Evolutionary conservation across 495 filamentous ascomycete genomes (phyloP), one percentile per base, ranked within the genome.

Genomic region (Trichoderma gamsii): DNA sequence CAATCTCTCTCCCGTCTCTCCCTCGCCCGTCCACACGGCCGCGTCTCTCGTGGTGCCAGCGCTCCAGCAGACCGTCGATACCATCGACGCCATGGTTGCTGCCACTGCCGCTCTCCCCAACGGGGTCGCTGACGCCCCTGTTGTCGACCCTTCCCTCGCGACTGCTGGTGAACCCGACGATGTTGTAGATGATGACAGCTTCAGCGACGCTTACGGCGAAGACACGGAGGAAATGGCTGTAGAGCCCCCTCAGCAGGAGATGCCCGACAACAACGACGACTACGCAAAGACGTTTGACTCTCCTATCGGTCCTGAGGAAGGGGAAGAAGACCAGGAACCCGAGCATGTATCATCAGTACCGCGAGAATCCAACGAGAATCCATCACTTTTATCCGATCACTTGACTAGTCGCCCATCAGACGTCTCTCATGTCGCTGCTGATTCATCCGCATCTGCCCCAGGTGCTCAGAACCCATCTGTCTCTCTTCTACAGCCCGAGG

Each of bases 51-150:
- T 77, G 49, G 72, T 77, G n/a, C 76, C 76, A 12, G 68, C 69
- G n/a, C 75, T 81, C 25, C 78, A 79, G 70, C 73, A 76, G 35
- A 76, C 79, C 66, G 79, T 71, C 32, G 72, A 75, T 51, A 70
- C 65, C 21, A 63, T 75, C 56, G 67, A 64, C 56, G 67, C 67
- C 59, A 68, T 68, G 67, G 56, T 63, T 6, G 59, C 67, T 29
- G 52, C 67, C 32, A 21, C 66, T 32, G 65, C 65, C n/a, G n/a
- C 65, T 11, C 41, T 46, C 27, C 41, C 21, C 35, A 66, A 27
- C 23, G 43, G 65, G 18, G 25, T 32, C 43, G 43, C 29, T 7
- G 38, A 51, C 63, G 46, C 27, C 46, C 63, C 63, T 9, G 27
- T 41, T 18, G 27, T 29, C 51, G 63, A 61, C 35, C 32, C 56